phyloP scores from a whole-genome alignment of 495 filamentous ascomycete genomes.

The Penicillium nucicola region DNA sequence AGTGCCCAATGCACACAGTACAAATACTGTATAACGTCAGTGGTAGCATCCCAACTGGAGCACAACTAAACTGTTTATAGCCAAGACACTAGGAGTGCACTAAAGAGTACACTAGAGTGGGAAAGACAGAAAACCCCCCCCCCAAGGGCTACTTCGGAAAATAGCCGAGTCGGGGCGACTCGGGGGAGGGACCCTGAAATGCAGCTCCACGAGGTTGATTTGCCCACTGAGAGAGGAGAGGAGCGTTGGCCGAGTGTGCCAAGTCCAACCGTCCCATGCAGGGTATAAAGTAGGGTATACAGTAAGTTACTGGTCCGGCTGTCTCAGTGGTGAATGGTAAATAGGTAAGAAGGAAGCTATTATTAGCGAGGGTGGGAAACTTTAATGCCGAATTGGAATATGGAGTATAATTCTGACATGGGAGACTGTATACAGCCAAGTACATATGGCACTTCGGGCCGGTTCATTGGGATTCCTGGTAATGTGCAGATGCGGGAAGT shows the following conservation, averaged over 20 bases:
- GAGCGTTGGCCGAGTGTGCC: not conserved
- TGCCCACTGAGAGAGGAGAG: not conserved
- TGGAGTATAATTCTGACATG: not conserved
- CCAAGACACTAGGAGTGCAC: not conserved
- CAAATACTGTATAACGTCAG: too few relatives aligned
- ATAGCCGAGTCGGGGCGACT: constrained; percentile 19
- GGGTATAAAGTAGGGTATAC: too few relatives aligned
- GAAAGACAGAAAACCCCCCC: not conserved
- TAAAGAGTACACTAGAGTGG: too few relatives aligned
- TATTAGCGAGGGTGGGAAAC: constrained; percentile 1
- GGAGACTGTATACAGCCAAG: not conserved
- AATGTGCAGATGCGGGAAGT: too few relatives aligned
- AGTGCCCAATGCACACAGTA: too few relatives aligned
- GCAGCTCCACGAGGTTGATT: constrained; percentile 6
- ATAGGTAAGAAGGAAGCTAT: not conserved
- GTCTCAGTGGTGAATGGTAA: not conserved
- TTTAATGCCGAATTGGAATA: not conserved
- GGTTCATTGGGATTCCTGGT: too few relatives aligned
- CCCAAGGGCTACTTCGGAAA: constrained; percentile 14
- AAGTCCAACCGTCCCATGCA: not conserved
- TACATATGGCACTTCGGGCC: too few relatives aligned
- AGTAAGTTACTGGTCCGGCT: not conserved
- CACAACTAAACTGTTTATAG: not conserved
- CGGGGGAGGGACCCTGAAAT: constrained; percentile 7
- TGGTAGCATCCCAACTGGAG: too few relatives aligned